Percentiles rank a stretch among this genome's conserved stretches.
Evolutionary conservation across 2,329 filamentous ascomycete species (phyloP).

Genomic region (Sclerotinia nivalis): DNA sequence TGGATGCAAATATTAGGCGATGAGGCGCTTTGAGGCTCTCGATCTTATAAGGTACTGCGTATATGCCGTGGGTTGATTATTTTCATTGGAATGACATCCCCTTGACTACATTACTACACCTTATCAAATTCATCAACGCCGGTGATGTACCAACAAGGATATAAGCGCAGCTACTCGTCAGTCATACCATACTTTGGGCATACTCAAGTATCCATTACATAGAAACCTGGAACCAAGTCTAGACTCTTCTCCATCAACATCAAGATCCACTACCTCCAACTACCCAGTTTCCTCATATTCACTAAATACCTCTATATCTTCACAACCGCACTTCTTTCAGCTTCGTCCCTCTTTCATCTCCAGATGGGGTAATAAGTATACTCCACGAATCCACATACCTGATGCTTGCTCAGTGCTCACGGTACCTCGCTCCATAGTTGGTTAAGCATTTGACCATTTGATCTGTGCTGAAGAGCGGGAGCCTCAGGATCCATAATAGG

Average conservation of each 20-base stretch:
- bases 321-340: background rate
- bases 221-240: background rate
- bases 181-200: background rate
- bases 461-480: slow-evolving; percentile 4
- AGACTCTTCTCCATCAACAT: background rate
- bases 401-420: background rate
- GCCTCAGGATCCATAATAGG: background rate
- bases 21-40: background rate
- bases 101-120: background rate
- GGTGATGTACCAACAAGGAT: background rate
- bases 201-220: background rate
- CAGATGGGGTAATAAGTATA: background rate
- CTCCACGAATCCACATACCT: background rate
- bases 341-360: background rate
- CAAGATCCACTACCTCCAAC: background rate
- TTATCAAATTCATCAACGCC: background rate
- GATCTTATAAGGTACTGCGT: background rate
- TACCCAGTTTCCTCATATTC: background rate
- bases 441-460: background rate
- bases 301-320: background rate
- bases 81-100: background rate
- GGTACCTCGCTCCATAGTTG: background rate
- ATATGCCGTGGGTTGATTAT: background rate
- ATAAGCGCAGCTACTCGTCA: background rate
- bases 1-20: background rate